Percentiles rank a stretch among this genome's conserved stretches.
Conservation (phyloP, 805 yeast species). For the Candida vaughaniae region DNA sequence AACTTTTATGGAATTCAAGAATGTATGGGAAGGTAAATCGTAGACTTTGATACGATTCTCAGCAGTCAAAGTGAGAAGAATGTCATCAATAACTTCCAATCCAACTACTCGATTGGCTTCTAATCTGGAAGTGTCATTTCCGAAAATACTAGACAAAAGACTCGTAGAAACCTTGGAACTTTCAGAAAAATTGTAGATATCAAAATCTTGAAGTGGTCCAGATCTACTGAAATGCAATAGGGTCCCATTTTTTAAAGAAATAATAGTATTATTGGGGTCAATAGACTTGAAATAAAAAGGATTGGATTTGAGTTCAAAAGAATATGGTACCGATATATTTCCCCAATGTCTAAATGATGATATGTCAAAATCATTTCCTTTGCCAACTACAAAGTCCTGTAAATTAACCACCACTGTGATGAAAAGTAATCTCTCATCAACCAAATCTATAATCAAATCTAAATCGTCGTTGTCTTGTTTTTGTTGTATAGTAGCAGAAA, state of each 20-base stretch:
- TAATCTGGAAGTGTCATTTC: not conserved
- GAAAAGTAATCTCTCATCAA: slow-evolving; percentile 52
- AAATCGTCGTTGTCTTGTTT: slow-evolving; percentile 10
- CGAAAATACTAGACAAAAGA: slow-evolving; percentile 23
- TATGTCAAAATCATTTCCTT: slow-evolving; percentile 19
- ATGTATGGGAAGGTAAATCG: slow-evolving; percentile 43
- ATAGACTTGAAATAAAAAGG: slow-evolving; percentile 40
- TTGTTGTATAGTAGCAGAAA: slow-evolving; percentile 12
- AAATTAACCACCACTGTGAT: slow-evolving; percentile 48
- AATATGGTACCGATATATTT: slow-evolving; percentile 63
- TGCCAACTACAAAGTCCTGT: slow-evolving; percentile 39
- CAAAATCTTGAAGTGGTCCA: slow-evolving; percentile 37
- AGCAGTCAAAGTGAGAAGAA: slow-evolving; percentile 52
- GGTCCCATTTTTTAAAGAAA: slow-evolving; percentile 77
- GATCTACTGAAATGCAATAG: slow-evolving; percentile 52
- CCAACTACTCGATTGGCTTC: slow-evolving; percentile 46
- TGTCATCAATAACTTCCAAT: slow-evolving; percentile 32
- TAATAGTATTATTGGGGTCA: slow-evolving; percentile 45
- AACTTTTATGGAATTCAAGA: not conserved
- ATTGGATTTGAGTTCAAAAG: slow-evolving; percentile 41
- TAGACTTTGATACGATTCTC: slow-evolving; percentile 58
- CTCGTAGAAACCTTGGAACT: slow-evolving; percentile 30
- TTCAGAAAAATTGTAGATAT: slow-evolving; percentile 55
- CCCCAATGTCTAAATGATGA: slow-evolving; percentile 58
- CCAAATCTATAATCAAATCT: slow-evolving; percentile 48